These are phyloP conservation scores for Lunularia cruciata DNA, from an alignment of 225 moss, liverwort and hornwort genomes.

Conservation along the genomic window DNA sequence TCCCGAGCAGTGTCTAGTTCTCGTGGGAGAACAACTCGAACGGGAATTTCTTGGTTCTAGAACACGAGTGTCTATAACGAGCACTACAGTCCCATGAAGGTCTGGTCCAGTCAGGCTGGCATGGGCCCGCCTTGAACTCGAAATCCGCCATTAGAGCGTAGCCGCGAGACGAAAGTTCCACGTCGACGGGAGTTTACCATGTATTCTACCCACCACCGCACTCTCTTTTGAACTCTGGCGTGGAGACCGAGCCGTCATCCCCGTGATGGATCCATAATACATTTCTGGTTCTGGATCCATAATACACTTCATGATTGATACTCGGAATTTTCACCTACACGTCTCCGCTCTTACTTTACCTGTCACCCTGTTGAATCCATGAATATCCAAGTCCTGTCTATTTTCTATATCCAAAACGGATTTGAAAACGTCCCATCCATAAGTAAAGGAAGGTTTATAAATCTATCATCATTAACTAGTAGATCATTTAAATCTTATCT, in stretches of 20 bases:
- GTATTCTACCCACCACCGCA: neutral
- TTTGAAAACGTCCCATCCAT: no score
- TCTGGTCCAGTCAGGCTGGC: conserved; percentile 15
- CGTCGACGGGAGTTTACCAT: neutral
- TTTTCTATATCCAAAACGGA: no score
- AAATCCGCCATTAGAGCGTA: neutral
- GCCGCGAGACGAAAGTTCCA: conserved; percentile 1
- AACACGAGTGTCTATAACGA: neutral
- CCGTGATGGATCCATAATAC: neutral
- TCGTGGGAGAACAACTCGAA: neutral
- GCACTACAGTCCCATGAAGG: conserved; percentile 21
- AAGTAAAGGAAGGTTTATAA: no score
- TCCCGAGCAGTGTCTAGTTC: no score
- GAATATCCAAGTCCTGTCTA: no score
- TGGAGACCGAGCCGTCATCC: conserved; percentile 6
- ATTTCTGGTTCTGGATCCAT: no score
- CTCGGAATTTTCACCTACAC: no score
- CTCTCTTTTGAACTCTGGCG: conserved; percentile 24
- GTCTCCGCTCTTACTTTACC: no score
- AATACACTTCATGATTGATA: no score
- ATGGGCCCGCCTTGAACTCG: conserved; percentile 13
- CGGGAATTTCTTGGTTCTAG: neutral
- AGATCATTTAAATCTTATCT: no score
- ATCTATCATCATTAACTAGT: no score
- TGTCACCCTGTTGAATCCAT: no score